Evolutionary conservation across 257 asterid species (phyloP), one percentile per base, ranked within the genome.

Genomic region (Salvia splendens): DNA sequence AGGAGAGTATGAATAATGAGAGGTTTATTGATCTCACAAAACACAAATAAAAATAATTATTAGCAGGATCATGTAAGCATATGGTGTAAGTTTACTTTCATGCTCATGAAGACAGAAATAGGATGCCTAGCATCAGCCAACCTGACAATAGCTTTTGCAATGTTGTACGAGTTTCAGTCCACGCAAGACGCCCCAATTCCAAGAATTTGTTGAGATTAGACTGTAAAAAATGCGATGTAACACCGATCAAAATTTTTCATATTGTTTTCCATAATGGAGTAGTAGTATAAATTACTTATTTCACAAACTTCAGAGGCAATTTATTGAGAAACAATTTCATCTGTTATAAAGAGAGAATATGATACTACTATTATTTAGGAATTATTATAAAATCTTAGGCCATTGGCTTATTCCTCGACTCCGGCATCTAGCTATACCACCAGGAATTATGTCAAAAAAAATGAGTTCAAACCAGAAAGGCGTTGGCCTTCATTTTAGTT

Each of bases 151-250:
- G 83, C 87, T 82, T 94, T 76, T 88, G 97, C 72, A 94, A 73
- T 33, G 95, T 83, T 6, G 80, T 30, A 53, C 99, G 96, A 73
- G 97, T 97, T 83, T 94, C 99, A 77, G 82, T 94, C 99, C 96
- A 94, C 41, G 97, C 96, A n/a, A 93, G 86, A 38, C 87, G 83
- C 5, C 99, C 96, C 88, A 88, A 63, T 69, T 64, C 93, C 90
- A 88, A 67, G 73, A 94, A 91, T 71, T 85, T 87, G 59, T 91
- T 94, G 57, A 94, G 87, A 85, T 85, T 86, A 73, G 93, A 80
- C 97, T 85, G 92, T 20, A 65, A 12, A 8, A 68, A 30, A 63
- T 36, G 61, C 46, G 62, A 79, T 33, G 64, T 53, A 67, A 24
- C 56, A 70, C 17, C 71, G 40, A 42, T 8, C 58, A 60, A 11